phyloP scores from a whole-genome alignment of 129 eudicot genomes.

The Centrapalus pauciflorus region DNA sequence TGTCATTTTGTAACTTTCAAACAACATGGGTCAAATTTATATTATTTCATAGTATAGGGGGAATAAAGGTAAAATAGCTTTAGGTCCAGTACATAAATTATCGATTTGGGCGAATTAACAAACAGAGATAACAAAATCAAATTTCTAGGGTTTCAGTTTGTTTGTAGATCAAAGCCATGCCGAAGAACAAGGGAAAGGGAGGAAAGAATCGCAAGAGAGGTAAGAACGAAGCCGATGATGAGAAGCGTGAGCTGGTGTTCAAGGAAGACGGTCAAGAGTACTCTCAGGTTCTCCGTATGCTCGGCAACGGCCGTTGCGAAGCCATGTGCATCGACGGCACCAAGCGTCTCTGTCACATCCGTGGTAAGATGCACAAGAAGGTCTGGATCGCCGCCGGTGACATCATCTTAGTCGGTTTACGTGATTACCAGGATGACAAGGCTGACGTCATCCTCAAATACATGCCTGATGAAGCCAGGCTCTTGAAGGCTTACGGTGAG shows the following conservation, averaged over 20 bases:
- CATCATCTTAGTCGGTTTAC: conserved; percentile 29
- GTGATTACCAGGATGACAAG: conserved; percentile 39
- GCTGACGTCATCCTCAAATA: conserved; percentile 39
- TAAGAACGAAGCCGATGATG: conserved; percentile 42
- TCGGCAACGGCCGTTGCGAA: conserved; percentile 39
- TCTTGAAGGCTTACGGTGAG: conserved; percentile 39
- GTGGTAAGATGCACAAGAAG: conserved; percentile 45
- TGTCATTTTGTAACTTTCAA: too few relatives aligned
- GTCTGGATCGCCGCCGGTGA: conserved; percentile 43
- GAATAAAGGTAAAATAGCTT: background rate
- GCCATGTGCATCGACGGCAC: conserved; percentile 46
- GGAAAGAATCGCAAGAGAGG: conserved; percentile 39
- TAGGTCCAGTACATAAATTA: background rate
- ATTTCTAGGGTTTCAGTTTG: conserved; percentile 20
- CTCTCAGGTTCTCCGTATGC: conserved; percentile 37
- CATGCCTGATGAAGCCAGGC: conserved; percentile 41
- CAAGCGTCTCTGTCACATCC: conserved; percentile 36
- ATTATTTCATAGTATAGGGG: background rate
- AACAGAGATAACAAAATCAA: background rate
- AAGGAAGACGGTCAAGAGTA: conserved; percentile 40
- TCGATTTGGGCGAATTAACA: background rate
- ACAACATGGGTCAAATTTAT: too few relatives aligned
- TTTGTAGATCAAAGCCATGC: conserved; percentile 22
- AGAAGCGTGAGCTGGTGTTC: conserved; percentile 30
- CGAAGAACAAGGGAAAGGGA: conserved; percentile 50